phyloP scores from a whole-genome alignment of 352 stramenopile genomes.

The Elongisporangium anandrum region DNA sequence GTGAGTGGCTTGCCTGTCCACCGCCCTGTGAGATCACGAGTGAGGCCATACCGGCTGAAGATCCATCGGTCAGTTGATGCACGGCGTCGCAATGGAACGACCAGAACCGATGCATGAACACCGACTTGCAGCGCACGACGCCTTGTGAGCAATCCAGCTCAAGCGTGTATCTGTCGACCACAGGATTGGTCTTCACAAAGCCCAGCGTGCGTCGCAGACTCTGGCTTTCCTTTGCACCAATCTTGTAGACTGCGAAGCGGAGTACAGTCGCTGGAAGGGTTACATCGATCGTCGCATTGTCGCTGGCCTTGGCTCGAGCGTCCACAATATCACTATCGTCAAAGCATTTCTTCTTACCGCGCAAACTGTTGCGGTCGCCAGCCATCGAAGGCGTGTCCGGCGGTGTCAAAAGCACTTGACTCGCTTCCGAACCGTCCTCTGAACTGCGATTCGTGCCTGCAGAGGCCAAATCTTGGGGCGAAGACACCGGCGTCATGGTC shows the following conservation, averaged over 20 bases:
- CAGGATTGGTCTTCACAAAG: constrained; percentile 64
- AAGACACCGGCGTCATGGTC: constrained; percentile 12
- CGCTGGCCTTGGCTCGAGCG: constrained; percentile 10
- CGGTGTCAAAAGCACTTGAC: constrained; percentile 3
- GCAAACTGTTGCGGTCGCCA: constrained; percentile 22
- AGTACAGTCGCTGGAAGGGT: constrained; percentile 60
- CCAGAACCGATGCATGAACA: constrained; percentile 82
- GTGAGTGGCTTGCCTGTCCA: constrained; percentile 42
- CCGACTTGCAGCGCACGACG: constrained; percentile 71
- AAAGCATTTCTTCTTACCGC: constrained; percentile 48
- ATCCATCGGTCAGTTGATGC: constrained; percentile 34
- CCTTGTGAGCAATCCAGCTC: constrained; percentile 70
- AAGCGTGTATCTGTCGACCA: constrained; percentile 75
- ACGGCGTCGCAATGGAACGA: constrained; percentile 75
- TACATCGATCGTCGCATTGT: constrained; percentile 9
- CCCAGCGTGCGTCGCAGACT: constrained; percentile 56
- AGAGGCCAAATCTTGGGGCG: constrained; percentile 9
- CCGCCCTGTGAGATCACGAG: constrained; percentile 46
- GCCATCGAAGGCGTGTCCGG: constrained; percentile 9
- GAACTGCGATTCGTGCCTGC: constrained; percentile 5
- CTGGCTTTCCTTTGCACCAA: constrained; percentile 49
- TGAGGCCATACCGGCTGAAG: constrained; percentile 31
- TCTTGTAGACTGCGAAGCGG: constrained; percentile 73
- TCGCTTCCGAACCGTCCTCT: neutral
- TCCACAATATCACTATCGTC: constrained; percentile 84